Evolutionary conservation across 202 grass and related monocot genomes (phyloP), one percentile per base, ranked within the genome.

Genomic region (Alloteropsis angusta): DNA sequence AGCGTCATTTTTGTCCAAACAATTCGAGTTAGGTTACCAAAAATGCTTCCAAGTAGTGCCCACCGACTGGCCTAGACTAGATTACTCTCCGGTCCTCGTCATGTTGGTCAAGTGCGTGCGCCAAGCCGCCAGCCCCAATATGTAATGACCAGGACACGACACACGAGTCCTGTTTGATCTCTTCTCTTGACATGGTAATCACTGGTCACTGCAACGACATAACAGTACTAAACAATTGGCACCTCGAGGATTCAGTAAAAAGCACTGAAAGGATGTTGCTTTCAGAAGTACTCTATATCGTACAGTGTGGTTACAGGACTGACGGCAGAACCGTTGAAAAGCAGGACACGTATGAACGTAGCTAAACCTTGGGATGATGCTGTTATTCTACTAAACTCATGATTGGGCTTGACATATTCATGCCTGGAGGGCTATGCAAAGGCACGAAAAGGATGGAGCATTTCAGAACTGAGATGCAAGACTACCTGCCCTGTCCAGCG

Each of bases 181-280:
- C 13, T 76, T 86, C 62, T 70, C 60, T 81, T 57, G 58, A 48
- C 73, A 78, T 49, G 57, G 75, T 77, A 81, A 38, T 32, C 65
- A 13, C 35, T 34, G 16, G 30, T 32, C 65, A 13, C 35, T 34
- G 16, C 22, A 73, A 34, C 5, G 13, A 17, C 5, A 64, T 30
- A 14, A 26, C n/a, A 44, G 2, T 54, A 72, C 4, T 74, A 67
- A 67, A 63, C 0, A 60, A 64, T 16, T 60, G 19, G 37, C 8
- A 59, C 32, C 12, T 18, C 9, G 14, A 49, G 18, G 22, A 22
- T 55, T 43, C 16, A 65, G 60, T 65, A 34, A 65, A 65, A 49
- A 32, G 25, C 49, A 35, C 17, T 22, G 41, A 1, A 39, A 53
- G 12, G 10, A 10, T 54, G 22, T 56, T 21, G 11, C 42, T 66